phyloP scores from a whole-genome alignment of 768 basidiomycete species.

The Mycena indigotica region DNA sequence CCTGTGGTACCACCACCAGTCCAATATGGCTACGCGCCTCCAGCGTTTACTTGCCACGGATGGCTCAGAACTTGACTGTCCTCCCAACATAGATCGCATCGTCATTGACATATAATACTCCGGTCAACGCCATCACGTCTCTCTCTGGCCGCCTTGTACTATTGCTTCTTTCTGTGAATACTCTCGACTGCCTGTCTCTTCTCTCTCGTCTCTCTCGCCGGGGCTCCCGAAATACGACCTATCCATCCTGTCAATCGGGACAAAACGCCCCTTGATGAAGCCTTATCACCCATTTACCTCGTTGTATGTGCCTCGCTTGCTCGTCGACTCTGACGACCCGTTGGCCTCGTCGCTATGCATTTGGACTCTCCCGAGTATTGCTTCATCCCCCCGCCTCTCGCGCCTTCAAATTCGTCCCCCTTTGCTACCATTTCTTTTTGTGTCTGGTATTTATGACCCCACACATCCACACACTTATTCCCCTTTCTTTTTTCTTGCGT shows the following conservation, averaged over 20 bases:
- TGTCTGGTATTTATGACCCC: constrained; percentile 40
- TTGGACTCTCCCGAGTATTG: constrained; percentile 26
- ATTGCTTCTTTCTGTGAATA: constrained; percentile 38
- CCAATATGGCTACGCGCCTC: constrained; percentile 43
- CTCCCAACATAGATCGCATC: constrained; percentile 30
- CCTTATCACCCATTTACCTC: constrained; percentile 31
- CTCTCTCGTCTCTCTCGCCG: constrained; percentile 32
- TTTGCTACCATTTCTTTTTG: constrained; percentile 17
- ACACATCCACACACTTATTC: constrained; percentile 33
- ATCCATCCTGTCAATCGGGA: constrained; percentile 64
- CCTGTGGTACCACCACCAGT: constrained; percentile 29
- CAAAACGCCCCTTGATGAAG: constrained; percentile 34
- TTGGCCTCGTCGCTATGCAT: constrained; percentile 21
- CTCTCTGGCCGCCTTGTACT: constrained; percentile 32
- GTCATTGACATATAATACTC: constrained; percentile 28
- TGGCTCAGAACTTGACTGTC: constrained; percentile 51
- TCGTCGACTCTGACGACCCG: constrained; percentile 32
- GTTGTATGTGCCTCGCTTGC: constrained; percentile 22
- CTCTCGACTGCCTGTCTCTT: constrained; percentile 30
- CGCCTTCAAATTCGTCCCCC: constrained; percentile 13
- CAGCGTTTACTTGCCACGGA: constrained; percentile 44
- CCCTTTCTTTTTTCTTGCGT: constrained; percentile 37
- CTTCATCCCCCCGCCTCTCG: constrained; percentile 18
- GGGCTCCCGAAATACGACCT: constrained; percentile 51
- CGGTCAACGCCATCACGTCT: constrained; percentile 29